Evolutionary conservation across 768 basidiomycete genomes (phyloP).

Genomic region (Chalciporus chontae): DNA sequence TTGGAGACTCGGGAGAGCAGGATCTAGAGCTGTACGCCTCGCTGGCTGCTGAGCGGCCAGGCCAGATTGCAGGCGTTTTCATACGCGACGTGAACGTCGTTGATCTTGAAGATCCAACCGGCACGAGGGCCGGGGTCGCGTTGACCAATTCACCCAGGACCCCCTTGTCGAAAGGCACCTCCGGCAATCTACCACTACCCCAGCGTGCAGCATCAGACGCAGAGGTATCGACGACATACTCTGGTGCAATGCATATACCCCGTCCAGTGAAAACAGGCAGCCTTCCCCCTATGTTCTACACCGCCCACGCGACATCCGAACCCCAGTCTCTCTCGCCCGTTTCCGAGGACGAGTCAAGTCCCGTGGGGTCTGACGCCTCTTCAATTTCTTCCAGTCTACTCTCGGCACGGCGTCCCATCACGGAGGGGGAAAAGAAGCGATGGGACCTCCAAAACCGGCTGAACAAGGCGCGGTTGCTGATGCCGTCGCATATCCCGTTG

Average conservation of each 20-base stretch:
- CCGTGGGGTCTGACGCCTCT: constrained; percentile 19
- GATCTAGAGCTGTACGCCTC: constrained; percentile 88
- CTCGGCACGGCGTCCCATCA: constrained; percentile 26
- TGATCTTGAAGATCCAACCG: constrained; percentile 62
- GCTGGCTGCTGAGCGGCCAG: constrained; percentile 64
- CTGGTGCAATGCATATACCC: constrained; percentile 12
- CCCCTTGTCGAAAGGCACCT: constrained; percentile 4
- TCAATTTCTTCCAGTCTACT: constrained; percentile 16
- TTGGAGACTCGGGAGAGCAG: constrained; percentile 94
- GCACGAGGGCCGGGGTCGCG: constrained; percentile 23
- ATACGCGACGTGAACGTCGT: constrained; percentile 67
- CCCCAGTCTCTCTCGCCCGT: constrained; percentile 2
- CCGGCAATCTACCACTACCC: constrained; percentile 1
- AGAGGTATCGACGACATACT: constrained; percentile 6
- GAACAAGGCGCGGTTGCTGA: constrained; percentile 54
- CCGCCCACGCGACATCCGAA: constrained; percentile 13
- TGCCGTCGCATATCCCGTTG: constrained; percentile 55
- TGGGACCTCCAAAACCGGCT: constrained; percentile 61
- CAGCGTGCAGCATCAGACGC: constrained; percentile 22
- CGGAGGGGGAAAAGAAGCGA: constrained; percentile 55
- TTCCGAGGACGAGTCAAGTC: constrained; percentile 28
- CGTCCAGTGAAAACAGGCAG: constrained; percentile 11
- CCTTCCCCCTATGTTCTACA: constrained; percentile 12
- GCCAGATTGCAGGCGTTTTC: constrained; percentile 75
- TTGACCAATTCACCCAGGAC: constrained; percentile 4